A percentile compares a stretch with the other conserved stretches of the same genome.
Conservation (phyloP, 169 alveolate genomes). For the Cryptosporidium parvum region DNA sequence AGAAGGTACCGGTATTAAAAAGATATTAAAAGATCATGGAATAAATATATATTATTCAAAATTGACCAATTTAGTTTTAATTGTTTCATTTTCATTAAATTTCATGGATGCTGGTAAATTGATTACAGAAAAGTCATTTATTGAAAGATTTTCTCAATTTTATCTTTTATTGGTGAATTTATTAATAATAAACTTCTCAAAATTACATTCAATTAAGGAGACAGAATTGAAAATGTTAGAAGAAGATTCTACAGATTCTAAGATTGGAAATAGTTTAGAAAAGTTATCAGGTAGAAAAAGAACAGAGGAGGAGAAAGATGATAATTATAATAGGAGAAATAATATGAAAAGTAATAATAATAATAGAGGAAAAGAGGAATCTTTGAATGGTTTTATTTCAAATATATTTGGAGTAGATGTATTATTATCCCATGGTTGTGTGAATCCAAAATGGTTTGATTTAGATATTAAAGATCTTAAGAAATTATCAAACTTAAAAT, state of each 20-base stretch:
- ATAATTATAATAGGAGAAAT: neutral
- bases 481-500: neutral
- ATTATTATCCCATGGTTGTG: conserved; percentile 3
- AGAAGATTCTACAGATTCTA: neutral
- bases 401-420: conserved; percentile 16
- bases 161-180: conserved; percentile 34
- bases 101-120: conserved; percentile 12
- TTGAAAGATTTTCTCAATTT: conserved; percentile 26
- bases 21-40: neutral
- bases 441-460: conserved; percentile 25
- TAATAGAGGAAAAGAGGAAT: neutral
- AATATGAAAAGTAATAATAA: neutral
- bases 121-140: neutral
- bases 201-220: conserved; percentile 32
- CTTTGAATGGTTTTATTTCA: conserved; percentile 17
- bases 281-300: conserved; percentile 9
- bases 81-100: conserved; percentile 14
- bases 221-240: neutral
- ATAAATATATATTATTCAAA: neutral
- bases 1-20: neutral
- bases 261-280: neutral
- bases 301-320: neutral
- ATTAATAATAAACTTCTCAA: conserved; percentile 35
- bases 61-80: conserved; percentile 19
- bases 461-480: neutral